These are phyloP conservation scores for Vitis hybrid DNA, from an alignment of 177 flowering plant species.

Conservation along the genomic window DNA sequence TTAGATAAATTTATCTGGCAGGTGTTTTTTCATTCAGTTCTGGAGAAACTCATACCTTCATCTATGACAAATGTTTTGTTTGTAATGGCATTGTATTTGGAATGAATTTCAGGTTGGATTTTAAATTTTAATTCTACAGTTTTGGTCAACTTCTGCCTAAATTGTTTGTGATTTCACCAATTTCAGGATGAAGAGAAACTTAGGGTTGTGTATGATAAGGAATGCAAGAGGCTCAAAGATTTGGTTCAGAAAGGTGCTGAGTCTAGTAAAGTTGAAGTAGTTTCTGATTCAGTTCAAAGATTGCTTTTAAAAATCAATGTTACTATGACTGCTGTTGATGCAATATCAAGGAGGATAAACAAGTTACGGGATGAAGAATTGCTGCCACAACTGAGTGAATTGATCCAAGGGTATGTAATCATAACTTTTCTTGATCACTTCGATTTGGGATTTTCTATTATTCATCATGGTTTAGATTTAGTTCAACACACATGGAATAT, in stretches of 20 bases:
- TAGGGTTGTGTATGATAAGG: constrained; percentile 5
- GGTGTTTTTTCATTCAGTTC: no score
- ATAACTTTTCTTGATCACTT: not conserved
- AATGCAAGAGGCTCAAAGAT: constrained; percentile 1
- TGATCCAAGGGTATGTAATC: constrained; percentile 11
- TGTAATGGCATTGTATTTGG: no score
- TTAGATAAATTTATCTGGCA: no score
- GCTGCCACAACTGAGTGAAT: constrained; percentile 8
- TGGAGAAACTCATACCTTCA: no score
- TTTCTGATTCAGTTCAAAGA: not conserved
- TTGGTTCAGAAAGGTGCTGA: constrained; percentile 7
- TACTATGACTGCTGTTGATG: not conserved
- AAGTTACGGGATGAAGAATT: constrained; percentile 10
- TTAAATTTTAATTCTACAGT: no score
- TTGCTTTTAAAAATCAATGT: constrained; percentile 7
- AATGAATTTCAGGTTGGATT: no score
- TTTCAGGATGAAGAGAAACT: constrained; percentile 11
- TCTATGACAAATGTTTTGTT: no score
- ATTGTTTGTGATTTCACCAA: not conserved
- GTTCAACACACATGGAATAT: no score
- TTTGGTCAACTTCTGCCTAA: not conserved
- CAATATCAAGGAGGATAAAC: constrained; percentile 7
- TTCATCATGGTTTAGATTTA: no score
- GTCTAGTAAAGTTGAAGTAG: not conserved
- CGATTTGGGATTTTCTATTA: no score